Evolutionary conservation across 441 rosid genomes (phyloP).

Genomic region (Rhodomyrtus psidioides): DNA sequence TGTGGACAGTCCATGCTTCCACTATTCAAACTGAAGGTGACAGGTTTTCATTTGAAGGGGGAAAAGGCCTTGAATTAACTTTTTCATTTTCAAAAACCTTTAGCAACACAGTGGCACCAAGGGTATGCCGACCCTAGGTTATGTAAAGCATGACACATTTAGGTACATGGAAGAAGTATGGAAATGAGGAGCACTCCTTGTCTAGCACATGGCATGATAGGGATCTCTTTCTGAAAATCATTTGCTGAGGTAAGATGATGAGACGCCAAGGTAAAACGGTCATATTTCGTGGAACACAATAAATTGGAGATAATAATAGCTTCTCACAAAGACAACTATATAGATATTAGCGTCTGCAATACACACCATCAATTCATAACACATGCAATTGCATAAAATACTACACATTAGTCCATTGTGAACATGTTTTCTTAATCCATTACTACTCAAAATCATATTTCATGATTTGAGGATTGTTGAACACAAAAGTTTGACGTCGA

Average conservation of each 20-base stretch:
- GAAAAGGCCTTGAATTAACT: neutral
- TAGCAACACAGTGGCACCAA: neutral
- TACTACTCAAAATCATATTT: neutral
- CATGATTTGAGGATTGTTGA: neutral
- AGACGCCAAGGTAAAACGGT: neutral
- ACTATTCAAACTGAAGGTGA: neutral
- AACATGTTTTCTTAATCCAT: neutral
- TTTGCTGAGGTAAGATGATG: neutral
- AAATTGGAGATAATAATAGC: neutral
- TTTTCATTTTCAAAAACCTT: neutral
- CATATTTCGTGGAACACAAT: neutral
- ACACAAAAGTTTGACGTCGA: neutral
- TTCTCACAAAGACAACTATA: neutral
- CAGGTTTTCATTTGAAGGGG: neutral
- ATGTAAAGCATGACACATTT: neutral
- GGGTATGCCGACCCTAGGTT: neutral
- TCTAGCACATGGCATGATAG: neutral
- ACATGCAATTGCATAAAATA: neutral
- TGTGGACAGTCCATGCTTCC: conserved; percentile 14
- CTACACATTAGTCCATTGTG: neutral
- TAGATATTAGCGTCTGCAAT: too few species aligned
- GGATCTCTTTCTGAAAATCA: neutral
- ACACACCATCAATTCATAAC: neutral
- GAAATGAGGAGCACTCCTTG: neutral
- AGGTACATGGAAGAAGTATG: neutral